Percentiles rank a stretch among this genome's conserved stretches.
Conservation (phyloP, 305 asterid species). For the Coffea humblotiana region DNA sequence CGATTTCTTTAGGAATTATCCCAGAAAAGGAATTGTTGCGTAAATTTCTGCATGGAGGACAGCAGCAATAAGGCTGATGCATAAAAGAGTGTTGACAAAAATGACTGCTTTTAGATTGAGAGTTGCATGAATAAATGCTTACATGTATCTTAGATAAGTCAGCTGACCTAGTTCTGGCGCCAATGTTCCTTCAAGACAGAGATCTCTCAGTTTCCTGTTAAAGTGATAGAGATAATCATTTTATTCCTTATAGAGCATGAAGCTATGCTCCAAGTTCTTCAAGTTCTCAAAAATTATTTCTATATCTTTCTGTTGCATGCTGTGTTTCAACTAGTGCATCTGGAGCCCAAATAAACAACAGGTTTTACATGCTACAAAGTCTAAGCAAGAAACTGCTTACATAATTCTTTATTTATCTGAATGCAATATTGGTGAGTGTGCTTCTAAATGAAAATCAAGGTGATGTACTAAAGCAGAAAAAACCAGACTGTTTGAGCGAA, state of each 20-base stretch:
- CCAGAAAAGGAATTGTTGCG: slow-evolving; percentile 43
- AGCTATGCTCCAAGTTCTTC: not conserved
- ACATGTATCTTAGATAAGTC: slow-evolving; percentile 32
- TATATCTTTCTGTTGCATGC: not conserved
- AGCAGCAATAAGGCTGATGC: not conserved
- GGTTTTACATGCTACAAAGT: not conserved
- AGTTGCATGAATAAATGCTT: slow-evolving; percentile 9
- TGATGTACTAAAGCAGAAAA: not conserved
- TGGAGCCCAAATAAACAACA: not conserved
- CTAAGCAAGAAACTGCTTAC: not conserved
- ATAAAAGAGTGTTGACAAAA: not conserved
- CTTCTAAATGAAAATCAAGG: not conserved
- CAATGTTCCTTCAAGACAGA: slow-evolving; percentile 41
- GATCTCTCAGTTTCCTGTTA: slow-evolving; percentile 33
- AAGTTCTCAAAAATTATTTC: not conserved
- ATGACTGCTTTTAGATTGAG: not conserved
- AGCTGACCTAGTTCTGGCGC: slow-evolving; percentile 34
- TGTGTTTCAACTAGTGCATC: not conserved
- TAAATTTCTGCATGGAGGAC: slow-evolving; percentile 24
- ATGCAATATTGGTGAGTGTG: too few relatives aligned
- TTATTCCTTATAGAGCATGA: not conserved
- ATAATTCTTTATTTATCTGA: not conserved
- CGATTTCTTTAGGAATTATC: slow-evolving; percentile 35
- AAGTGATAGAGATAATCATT: not conserved
- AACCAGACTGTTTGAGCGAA: not conserved